Base-by-base conservation (phyloP, 805 yeast species). In the Candida nitratophila region DNA sequence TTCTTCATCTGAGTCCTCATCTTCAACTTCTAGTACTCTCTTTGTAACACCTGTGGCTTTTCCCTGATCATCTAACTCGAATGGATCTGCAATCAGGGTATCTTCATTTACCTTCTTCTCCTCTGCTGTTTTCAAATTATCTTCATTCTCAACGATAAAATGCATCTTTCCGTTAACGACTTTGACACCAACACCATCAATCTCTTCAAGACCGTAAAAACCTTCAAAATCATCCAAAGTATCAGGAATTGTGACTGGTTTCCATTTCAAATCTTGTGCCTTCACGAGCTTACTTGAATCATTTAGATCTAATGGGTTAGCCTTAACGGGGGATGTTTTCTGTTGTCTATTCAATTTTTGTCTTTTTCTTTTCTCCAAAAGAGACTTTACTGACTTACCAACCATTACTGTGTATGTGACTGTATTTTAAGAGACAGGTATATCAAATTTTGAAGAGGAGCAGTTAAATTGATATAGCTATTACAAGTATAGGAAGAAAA, bases 121-220 rank as follows among this genome's bases (percentile, higher is more conserved):
- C 40, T 47, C 42, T 31, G 46, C 52, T 44, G 46, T 43, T 41
- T 51, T 47, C 41, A 51, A 49, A 20, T 51, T 57, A 19, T 55
- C 49, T 16, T 63, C 55, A 34, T 69, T 71, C 14, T 58, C 68
- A 10, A 71, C 71, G n/a, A 71, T 57, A 54, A 83, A 84, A 43
- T 76, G 75, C 0, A 83, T 80, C 41, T 70, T 66, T 14, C 96
- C 96, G 48, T 86, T 69, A 2, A 79, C 76, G 44, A 81, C 71
- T 47, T 85, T 79, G 7, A 91, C 90, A 55, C 76, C 90, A 30
- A 91, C 97, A 37, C 96, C 97, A 45, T 88, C 96, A 41, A 93
- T 73, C 60, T 91, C 98, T 61, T 91, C 99, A 31, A 93, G 67
- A 0, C 97, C 99, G 60, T 81, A 88, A 54, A 90, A 83, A 0